Evolutionary conservation across 2,329 filamentous ascomycete species (phyloP), one percentile per base, ranked within the genome.

Genomic region (Fusarium bulbicola): DNA sequence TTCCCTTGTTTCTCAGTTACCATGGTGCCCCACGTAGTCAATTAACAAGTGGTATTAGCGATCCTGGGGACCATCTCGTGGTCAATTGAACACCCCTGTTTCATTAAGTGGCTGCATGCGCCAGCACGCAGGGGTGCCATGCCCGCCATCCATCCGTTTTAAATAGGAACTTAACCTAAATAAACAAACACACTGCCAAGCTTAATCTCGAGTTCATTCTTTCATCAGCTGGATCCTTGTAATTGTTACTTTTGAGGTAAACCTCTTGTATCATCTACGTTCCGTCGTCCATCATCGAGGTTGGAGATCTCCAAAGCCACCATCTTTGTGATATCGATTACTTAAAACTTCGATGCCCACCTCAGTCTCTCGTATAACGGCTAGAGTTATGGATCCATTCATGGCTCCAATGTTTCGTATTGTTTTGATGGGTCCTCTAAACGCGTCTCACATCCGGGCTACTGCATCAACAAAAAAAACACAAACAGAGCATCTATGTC

Each of bases 41-140:
- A 61, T 74, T 71, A 74, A 74, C 63, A 58, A 74, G 71, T 65
- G 68, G 71, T 77, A 73, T 76, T 71, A 64, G 66, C 65, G 72
- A 77, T 74, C 70, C 72, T 50, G 60, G 70, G 66, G 68, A 57
- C 72, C 70, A 70, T 70, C 66, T 66, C 49, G 63, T 74, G 75
- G 70, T 77, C 74, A 70, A 69, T 69, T 62, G 67, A 65, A 65
- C 64, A 74, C 76, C 76, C 76, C 76, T 78, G 76, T 72, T 68
- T 74, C 70, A 78, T 78, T 77, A 78, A 78, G 76, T 78, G 76
- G 76, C 76, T 78, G 76, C 76, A 78, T 78, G 66, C 73, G 73
- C 74, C 76, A 68, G 67, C 64, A 53, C 73, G 63, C 76, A 78
- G 75, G 76, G 76, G 75, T 78, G 68, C 73, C 71, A 77, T 78